A percentile compares a stretch with the other conserved stretches of the same genome.
Conservation (phyloP, 495 filamentous ascomycete genomes). For the Pseudevernia furfuracea region DNA sequence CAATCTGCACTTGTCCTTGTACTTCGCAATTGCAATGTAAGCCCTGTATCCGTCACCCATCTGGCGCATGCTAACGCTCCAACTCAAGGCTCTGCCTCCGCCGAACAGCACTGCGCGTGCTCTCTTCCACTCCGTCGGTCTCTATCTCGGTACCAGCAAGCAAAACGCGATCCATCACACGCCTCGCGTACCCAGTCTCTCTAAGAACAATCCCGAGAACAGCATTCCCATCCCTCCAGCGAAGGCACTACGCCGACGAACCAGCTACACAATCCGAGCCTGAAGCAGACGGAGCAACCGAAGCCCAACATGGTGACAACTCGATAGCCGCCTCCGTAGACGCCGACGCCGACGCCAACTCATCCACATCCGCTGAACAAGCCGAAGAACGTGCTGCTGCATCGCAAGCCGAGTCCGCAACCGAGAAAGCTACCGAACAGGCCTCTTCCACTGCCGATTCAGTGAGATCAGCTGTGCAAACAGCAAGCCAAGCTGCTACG, state of each 20-base stretch:
- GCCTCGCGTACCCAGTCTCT: constrained; percentile 25
- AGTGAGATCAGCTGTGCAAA: constrained; percentile 7
- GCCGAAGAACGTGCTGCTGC: constrained; percentile 1
- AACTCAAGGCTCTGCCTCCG: constrained; percentile 35
- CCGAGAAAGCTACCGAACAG: neutral
- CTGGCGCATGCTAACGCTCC: constrained; percentile 3
- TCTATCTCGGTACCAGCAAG: constrained; percentile 37
- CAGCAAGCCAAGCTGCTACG: constrained; percentile 13
- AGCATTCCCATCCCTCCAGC: constrained; percentile 31
- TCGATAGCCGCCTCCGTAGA: constrained; percentile 15
- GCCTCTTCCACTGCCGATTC: constrained; percentile 12
- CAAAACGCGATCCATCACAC: constrained; percentile 38
- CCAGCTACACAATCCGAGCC: constrained; percentile 25
- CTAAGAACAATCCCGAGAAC: constrained; percentile 26
- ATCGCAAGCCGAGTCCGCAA: constrained; percentile 1
- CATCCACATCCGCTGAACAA: neutral
- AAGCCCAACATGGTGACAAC: constrained; percentile 24
- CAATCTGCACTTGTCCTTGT: neutral
- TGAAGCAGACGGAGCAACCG: constrained; percentile 26
- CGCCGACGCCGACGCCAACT: constrained; percentile 6
- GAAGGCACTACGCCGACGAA: constrained; percentile 40
- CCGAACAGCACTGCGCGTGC: constrained; percentile 38
- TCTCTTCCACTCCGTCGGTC: constrained; percentile 43
- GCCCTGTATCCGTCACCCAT: neutral
- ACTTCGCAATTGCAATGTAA: constrained; percentile 12